Base-by-base conservation (phyloP, 331 rosid species). In the Quercus lobata region DNA sequence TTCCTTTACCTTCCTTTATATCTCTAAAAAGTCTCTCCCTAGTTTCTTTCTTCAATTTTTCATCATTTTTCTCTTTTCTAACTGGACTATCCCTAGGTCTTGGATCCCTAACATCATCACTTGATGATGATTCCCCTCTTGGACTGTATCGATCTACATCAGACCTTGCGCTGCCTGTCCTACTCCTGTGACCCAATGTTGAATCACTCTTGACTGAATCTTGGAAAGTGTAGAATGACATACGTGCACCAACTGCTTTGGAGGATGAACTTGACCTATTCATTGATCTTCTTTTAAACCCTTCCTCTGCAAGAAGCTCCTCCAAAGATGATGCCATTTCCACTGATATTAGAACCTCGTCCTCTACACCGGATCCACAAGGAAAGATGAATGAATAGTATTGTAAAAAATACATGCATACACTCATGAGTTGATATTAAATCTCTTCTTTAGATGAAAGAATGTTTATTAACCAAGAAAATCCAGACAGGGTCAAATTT, bases 231-330 rank as follows among this genome's bases (percentile, higher is more conserved):
- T 71, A 19, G 49, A 49, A 34, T 5, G 90, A 82, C 17, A 68
- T 81, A 54, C 60, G 37, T 71, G 80, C 78, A 73, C 86, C 77
- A 44, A 80, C 83, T 65, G 90, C 27, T 65, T 77, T 85, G 54
- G 85, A 79, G 60, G 89, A 85, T 62, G 89, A 79, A 84, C 85
- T 85, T 10, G 94, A 78, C 86, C 87, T 87, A 60, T 76, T 55
- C 69, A 85, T 55, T 55, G 66, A 71, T 84, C 85, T 87, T 78
- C 85, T 79, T 82, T 80, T 92, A 84, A 94, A 94, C 12, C 98
- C 98, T 74, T 94, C 98, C 83, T 87, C 63, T 63, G 88, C 87
- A 68, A 94, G 93, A 84, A 94, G 97, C 76, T 92, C 93, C 84
- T 87, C 88, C 87, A 94, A 87, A 72, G 98, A 90, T 53, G 96